Evolutionary conservation across 2,329 filamentous ascomycete genomes (phyloP).

Genomic region (Aspergillus japonicus): DNA sequence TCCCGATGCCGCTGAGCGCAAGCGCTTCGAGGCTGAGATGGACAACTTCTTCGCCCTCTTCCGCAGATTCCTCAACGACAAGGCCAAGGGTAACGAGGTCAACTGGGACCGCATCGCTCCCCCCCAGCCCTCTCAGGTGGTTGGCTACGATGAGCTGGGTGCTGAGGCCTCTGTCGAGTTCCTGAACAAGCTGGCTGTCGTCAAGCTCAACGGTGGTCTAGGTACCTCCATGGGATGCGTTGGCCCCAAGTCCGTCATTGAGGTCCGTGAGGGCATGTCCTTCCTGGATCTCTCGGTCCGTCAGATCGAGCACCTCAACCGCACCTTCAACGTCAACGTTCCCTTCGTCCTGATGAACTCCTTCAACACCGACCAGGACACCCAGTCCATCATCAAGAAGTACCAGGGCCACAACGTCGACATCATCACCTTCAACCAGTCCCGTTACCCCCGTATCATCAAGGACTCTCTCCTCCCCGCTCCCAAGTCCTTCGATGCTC

Average conservation of each 20-base stretch:
- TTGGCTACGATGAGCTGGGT: constrained; percentile 87
- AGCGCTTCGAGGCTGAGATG: constrained; percentile 98
- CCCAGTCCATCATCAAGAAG: constrained; percentile 99
- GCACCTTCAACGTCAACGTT: constrained; percentile 94
- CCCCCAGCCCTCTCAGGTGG: constrained; percentile 88
- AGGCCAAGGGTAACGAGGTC: constrained; percentile 94
- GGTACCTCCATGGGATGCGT: constrained; percentile 99
- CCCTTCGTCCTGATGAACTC: constrained; percentile 99
- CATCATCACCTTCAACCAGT: constrained; percentile 99
- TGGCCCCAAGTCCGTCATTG: constrained; percentile 98
- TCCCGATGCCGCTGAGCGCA: constrained; percentile 68
- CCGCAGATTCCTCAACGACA: constrained; percentile 96
- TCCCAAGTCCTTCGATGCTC: constrained; percentile 81
- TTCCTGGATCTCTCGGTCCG: constrained; percentile 98
- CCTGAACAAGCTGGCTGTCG: constrained; percentile 93
- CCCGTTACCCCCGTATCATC: constrained; percentile 92
- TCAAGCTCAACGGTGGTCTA: constrained; percentile 98
- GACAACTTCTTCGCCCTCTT: constrained; percentile 99
- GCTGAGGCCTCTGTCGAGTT: constrained; percentile 90
- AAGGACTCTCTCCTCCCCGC: constrained; percentile 98
- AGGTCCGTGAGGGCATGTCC: constrained; percentile 99
- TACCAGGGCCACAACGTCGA: constrained; percentile 99
- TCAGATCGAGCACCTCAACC: constrained; percentile 98
- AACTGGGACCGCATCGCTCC: constrained; percentile 97
- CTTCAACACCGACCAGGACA: constrained; percentile 99